Conservation (phyloP, 129 eudicot species). For the sunflower (Helianthus annuus) region DNA sequence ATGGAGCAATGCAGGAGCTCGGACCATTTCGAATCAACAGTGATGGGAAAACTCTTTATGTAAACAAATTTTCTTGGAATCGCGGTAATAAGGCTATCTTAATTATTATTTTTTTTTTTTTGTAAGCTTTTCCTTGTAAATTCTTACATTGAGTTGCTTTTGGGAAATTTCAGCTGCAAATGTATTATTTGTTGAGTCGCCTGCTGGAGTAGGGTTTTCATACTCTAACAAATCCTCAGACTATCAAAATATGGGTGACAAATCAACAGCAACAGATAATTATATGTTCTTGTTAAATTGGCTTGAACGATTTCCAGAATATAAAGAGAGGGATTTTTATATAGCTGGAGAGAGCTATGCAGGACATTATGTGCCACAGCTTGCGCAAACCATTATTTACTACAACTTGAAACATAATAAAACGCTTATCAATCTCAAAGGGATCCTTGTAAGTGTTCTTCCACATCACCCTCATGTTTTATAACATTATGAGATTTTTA, state of each 20-base stretch:
- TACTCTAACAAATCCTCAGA: constrained; percentile 68
- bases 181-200: constrained; percentile 78
- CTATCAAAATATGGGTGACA: constrained; percentile 47
- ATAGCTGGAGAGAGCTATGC: constrained; percentile 82
- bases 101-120: no score
- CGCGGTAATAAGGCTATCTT: neutral
- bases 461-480: neutral
- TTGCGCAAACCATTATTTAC: constrained; percentile 58
- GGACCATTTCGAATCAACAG: constrained; percentile 24
- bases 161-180: constrained; percentile 33
- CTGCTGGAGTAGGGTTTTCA: constrained; percentile 87
- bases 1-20: constrained; percentile 20
- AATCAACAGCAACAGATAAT: constrained; percentile 57
- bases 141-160: neutral
- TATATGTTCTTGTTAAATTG: constrained; percentile 64
- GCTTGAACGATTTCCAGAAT: constrained; percentile 79
- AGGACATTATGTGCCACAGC: constrained; percentile 85
- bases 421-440: constrained; percentile 20
- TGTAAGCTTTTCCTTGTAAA: neutral
- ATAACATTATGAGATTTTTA: no score
- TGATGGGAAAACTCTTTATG: constrained; percentile 15
- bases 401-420: constrained; percentile 11
- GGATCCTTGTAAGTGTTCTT: constrained; percentile 3
- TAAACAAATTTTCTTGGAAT: constrained; percentile 2
- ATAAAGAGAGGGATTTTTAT: constrained; percentile 59